phyloP scores from a whole-genome alignment of 2,329 filamentous ascomycete species.

The Verticillium dahliae region DNA sequence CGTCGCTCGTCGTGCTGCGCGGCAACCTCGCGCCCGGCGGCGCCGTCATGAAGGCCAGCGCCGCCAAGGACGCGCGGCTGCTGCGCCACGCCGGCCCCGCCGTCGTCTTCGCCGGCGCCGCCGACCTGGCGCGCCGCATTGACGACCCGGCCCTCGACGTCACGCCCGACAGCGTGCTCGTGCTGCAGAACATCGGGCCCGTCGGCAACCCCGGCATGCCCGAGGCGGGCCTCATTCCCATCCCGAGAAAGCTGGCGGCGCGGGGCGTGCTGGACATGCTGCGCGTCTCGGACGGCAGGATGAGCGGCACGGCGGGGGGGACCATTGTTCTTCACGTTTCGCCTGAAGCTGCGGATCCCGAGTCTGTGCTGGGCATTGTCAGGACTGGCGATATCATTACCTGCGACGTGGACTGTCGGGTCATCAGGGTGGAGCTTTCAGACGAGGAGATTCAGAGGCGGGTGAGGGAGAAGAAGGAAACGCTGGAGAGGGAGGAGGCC shows the following conservation, averaged over 20 bases:
- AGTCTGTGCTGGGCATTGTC: slow-evolving; percentile 72
- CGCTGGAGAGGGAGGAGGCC: slow-evolving; percentile 41
- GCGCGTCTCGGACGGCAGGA: slow-evolving; percentile 79
- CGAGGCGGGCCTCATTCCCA: slow-evolving; percentile 61
- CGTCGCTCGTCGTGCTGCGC: slow-evolving; percentile 73
- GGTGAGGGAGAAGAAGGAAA: slow-evolving; percentile 51
- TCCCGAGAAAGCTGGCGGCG: slow-evolving; percentile 71
- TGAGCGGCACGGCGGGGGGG: slow-evolving; percentile 79
- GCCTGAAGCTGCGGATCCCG: slow-evolving; percentile 72
- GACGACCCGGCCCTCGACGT: slow-evolving; percentile 57
- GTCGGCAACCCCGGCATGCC: slow-evolving; percentile 92
- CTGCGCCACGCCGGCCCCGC: slow-evolving; percentile 38
- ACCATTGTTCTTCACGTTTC: slow-evolving; percentile 87
- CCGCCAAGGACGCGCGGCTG: slow-evolving; percentile 63
- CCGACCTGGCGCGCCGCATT: slow-evolving; percentile 63
- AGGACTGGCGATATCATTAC: slow-evolving; percentile 70
- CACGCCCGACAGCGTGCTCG: slow-evolving; percentile 52
- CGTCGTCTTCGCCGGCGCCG: slow-evolving; percentile 67
- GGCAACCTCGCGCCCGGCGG: slow-evolving; percentile 81
- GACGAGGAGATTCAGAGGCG: slow-evolving; percentile 63
- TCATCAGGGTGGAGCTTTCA: slow-evolving; percentile 52
- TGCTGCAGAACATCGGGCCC: slow-evolving; percentile 84
- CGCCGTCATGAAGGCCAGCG: slow-evolving; percentile 86
- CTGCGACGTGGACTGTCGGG: slow-evolving; percentile 66
- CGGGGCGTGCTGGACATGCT: slow-evolving; percentile 74